Percentiles rank a stretch among this genome's conserved stretches.
phyloP scores from a whole-genome alignment of 495 filamentous ascomycete genomes.

The Neurospora intermedia region DNA sequence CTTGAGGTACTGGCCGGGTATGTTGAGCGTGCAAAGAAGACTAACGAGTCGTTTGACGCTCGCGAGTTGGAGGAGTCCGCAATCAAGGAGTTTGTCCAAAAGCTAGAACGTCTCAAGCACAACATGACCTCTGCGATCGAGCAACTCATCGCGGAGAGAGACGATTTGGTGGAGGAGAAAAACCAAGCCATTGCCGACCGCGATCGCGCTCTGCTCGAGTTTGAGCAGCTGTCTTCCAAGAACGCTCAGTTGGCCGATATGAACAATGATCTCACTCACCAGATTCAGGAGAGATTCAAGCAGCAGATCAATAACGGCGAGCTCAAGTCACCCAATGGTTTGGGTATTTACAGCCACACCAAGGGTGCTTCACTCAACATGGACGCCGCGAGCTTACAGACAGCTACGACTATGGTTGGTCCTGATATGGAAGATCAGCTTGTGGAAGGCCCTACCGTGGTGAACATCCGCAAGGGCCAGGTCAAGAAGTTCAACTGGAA shows the following conservation, averaged over 20 bases:
- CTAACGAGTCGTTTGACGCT: constrained; percentile 62
- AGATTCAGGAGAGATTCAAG: constrained; percentile 89
- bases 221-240: constrained; percentile 84
- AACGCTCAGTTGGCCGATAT: constrained; percentile 88
- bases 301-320: constrained; percentile 50
- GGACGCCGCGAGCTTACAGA: constrained; percentile 28
- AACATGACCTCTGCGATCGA: constrained; percentile 69
- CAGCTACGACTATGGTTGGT: constrained; percentile 39
- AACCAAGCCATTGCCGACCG: constrained; percentile 66
- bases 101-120: constrained; percentile 76
- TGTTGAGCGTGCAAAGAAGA: constrained; percentile 55
- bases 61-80: constrained; percentile 73
- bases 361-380: constrained; percentile 58
- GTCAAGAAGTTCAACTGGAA: constrained; percentile 98
- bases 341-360: constrained; percentile 73
- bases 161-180: constrained; percentile 73
- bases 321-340: constrained; percentile 54
- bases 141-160: constrained; percentile 70
- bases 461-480: constrained; percentile 85
- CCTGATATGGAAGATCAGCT: constrained; percentile 59
- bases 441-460: constrained; percentile 73
- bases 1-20: constrained; percentile 68
- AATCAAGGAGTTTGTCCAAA: constrained; percentile 77
- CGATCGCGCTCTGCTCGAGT: constrained; percentile 87
- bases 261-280: constrained; percentile 89